Conservation (phyloP, 441 rosid species). For the Bruguiera hainesii region DNA sequence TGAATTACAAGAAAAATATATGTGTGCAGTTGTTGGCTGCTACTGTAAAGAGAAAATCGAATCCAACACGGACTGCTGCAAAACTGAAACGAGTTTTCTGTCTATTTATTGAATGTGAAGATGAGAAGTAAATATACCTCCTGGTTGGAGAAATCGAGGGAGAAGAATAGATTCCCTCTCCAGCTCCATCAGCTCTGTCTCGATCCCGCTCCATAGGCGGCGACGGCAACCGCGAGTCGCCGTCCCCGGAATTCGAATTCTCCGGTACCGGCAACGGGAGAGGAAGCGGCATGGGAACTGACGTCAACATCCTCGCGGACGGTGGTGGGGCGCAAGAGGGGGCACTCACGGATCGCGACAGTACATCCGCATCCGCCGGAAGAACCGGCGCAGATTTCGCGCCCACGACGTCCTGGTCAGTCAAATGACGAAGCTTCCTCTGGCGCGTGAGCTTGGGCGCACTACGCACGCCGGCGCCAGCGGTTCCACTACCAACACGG, state of each 20-base stretch:
- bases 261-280: conserved; percentile 43
- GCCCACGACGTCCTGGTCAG: conserved; percentile 34
- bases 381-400: conserved; percentile 12
- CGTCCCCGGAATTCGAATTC: conserved; percentile 17
- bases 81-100: neutral
- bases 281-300: conserved; percentile 52
- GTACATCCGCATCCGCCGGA: conserved; percentile 8
- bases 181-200: conserved; percentile 29
- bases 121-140: conserved; percentile 31
- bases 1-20: too few relatives aligned
- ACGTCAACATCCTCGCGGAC: conserved; percentile 15
- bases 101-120: too few relatives aligned
- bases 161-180: conserved; percentile 26
- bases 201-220: conserved; percentile 28
- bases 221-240: conserved; percentile 28
- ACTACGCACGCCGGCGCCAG: conserved; percentile 13
- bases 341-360: conserved; percentile 32
- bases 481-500: too few relatives aligned
- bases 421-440: conserved; percentile 45
- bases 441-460: conserved; percentile 36
- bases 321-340: conserved; percentile 13
- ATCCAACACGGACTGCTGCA: neutral
- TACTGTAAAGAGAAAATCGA: too few relatives aligned
- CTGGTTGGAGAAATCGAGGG: conserved; percentile 33
- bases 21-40: too few relatives aligned